Conservation (phyloP, 768 basidiomycete species). For the Mrakia frigida region DNA sequence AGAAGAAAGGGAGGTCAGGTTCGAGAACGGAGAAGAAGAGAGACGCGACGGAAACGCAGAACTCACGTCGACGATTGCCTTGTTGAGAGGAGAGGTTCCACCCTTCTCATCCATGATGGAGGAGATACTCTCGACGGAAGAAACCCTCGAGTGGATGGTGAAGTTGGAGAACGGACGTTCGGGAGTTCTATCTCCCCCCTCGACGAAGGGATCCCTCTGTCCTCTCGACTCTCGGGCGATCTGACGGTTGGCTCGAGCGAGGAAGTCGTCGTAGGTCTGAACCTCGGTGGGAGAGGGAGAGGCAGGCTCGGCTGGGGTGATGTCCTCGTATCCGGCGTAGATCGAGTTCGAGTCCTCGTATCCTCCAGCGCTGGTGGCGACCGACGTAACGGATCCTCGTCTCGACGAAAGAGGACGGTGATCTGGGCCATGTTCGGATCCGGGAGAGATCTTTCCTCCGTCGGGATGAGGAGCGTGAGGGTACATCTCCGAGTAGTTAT, state of each 20-base stretch:
- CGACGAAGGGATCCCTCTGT: slow-evolving; percentile 73
- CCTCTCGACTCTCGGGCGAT: slow-evolving; percentile 74
- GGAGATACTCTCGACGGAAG: slow-evolving; percentile 85
- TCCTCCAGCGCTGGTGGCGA: slow-evolving; percentile 46
- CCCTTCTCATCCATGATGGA: slow-evolving; percentile 87
- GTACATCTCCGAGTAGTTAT: slow-evolving; percentile 33
- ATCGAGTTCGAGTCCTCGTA: slow-evolving; percentile 56
- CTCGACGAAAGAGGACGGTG: slow-evolving; percentile 12
- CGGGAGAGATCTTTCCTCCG: slow-evolving; percentile 20
- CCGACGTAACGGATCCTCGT: slow-evolving; percentile 32
- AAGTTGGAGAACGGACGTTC: slow-evolving; percentile 56
- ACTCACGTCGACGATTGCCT: slow-evolving; percentile 78
- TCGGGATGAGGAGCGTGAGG: slow-evolving; percentile 30
- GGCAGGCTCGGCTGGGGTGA: slow-evolving; percentile 30
- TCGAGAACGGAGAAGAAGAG: neutral
- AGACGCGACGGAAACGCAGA: neutral
- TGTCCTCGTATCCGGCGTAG: slow-evolving; percentile 34
- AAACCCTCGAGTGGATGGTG: slow-evolving; percentile 68
- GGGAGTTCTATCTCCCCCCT: slow-evolving; percentile 54
- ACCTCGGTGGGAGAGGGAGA: slow-evolving; percentile 20
- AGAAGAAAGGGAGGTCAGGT: neutral
- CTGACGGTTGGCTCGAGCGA: slow-evolving; percentile 75
- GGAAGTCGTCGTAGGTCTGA: slow-evolving; percentile 66
- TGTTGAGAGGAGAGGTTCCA: slow-evolving; percentile 79
- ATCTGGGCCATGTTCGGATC: slow-evolving; percentile 10